Evolutionary conservation across 108 stramenopile species (phyloP), one percentile per base, ranked within the genome.

Genomic region (Discostella pseudostelligera): DNA sequence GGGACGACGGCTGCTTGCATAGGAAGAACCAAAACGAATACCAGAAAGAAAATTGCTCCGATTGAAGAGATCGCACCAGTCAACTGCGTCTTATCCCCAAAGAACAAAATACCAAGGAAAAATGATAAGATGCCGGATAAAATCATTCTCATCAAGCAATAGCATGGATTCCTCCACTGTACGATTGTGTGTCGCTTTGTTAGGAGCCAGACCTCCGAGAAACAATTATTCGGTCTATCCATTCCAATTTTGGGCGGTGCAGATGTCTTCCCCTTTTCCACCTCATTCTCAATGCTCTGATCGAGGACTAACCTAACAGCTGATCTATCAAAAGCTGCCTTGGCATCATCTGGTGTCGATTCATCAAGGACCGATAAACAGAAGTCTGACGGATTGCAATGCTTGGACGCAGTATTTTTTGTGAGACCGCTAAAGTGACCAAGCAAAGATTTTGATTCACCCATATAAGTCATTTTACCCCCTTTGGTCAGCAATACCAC

Each of bases 1-100:
- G 80, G 76, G 35, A 80, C 61, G 0, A 80, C 79, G 8, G 79
- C 59, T 11, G 69, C 64, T 40, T 75, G 74, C 79, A 80, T 80
- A 29, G 79, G 79, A 19, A 80, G 75, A 47, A 79, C 78, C 14
- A 79, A 58, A 0, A 79, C 64, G 69, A 79, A 79, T 2, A 39
- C 40, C 47, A 79, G 39, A 68, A 79, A 79, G 59, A 79, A 79
- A 21, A 79, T 65, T 13, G 71, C 60, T 4, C 50, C 78, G 32
- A 79, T 79, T 2, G 78, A 46, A 51, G 74, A 79, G 0, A 79
- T 67, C 28, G 78, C 78, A n/a, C 78, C 78, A 25, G 61, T 59
- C 8, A 79, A 13, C 6, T 74, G 51, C 12, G 24, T 1, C 26
- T 79, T 57, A 26, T 47, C 47, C 8, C 55, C 65, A 46, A 64